phyloP scores from a whole-genome alignment of 257 asterid genomes.

The Solanum sitiens region DNA sequence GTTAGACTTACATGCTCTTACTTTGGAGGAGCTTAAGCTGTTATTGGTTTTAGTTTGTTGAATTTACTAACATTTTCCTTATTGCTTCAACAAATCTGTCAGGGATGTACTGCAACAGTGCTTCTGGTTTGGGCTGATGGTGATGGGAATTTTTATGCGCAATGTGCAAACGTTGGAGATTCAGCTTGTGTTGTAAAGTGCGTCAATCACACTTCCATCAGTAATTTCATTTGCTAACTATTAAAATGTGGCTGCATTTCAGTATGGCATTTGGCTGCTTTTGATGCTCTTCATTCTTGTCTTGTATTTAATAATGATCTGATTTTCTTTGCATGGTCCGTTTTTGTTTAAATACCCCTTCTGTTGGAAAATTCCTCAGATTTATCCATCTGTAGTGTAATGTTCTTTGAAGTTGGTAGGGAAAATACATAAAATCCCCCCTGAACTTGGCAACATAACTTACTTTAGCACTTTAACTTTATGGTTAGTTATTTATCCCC shows the following conservation, averaged over 20 bases:
- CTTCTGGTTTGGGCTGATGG: slow-evolving; percentile 82
- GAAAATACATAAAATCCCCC: too few relatives aligned
- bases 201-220: slow-evolving; percentile 18
- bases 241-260: background rate
- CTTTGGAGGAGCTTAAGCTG: background rate
- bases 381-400: background rate
- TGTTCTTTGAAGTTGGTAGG: background rate
- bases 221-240: background rate
- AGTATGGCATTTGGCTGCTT: background rate
- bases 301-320: background rate
- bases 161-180: slow-evolving; percentile 99
- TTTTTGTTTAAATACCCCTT: background rate
- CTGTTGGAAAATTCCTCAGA: background rate
- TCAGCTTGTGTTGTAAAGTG: slow-evolving; percentile 89
- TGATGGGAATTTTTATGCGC: slow-evolving; percentile 50
- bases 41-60: background rate
- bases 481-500: too few relatives aligned
- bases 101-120: slow-evolving; percentile 98
- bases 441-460: too few relatives aligned
- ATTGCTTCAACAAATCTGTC: slow-evolving; percentile 25
- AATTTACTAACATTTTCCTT: background rate
- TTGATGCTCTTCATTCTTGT: background rate
- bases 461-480: too few relatives aligned
- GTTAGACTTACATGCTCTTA: background rate
- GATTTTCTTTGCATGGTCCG: background rate